phyloP scores from a whole-genome alignment of 2,329 filamentous ascomycete species.

The Monilinia fructigena region DNA sequence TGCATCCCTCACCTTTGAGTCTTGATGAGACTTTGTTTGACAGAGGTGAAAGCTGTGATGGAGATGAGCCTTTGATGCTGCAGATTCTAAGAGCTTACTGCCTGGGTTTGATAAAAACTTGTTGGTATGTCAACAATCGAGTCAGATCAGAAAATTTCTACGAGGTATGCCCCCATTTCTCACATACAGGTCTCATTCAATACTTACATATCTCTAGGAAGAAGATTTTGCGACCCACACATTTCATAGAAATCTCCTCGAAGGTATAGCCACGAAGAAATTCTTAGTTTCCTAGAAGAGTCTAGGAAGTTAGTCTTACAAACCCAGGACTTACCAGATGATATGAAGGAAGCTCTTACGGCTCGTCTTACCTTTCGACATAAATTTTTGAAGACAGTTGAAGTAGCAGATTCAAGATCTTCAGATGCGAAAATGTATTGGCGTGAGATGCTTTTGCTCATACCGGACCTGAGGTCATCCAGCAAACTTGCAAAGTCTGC shows the following conservation, averaged over 20 bases:
- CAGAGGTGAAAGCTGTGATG: conserved; percentile 30
- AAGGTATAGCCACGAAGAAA: conserved; percentile 53
- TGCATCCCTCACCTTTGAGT: conserved; percentile 65
- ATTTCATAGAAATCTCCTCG: conserved; percentile 76
- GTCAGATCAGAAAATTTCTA: conserved; percentile 86
- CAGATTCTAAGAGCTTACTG: conserved; percentile 81
- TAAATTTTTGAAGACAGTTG: conserved; percentile 55
- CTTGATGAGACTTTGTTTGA: conserved; percentile 47
- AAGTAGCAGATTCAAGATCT: conserved; percentile 51
- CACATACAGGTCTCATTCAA: not conserved
- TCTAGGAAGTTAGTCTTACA: conserved; percentile 37
- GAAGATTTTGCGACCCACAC: conserved; percentile 96
- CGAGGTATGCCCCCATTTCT: conserved; percentile 57
- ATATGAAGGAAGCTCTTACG: conserved; percentile 54
- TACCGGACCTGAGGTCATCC: conserved; percentile 59
- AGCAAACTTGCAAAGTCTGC: conserved; percentile 63
- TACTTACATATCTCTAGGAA: conserved; percentile 56
- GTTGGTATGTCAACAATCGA: conserved; percentile 72
- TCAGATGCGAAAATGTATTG: conserved; percentile 44
- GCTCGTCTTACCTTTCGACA: conserved; percentile 66
- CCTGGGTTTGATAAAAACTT: conserved; percentile 78
- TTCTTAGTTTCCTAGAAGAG: conserved; percentile 38
- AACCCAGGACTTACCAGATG: conserved; percentile 38
- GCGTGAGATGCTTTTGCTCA: conserved; percentile 43
- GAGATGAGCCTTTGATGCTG: conserved; percentile 51